Evolutionary conservation across 805 yeast genomes (phyloP), one percentile per base, ranked within the genome.

Genomic region (Starmerella floris): DNA sequence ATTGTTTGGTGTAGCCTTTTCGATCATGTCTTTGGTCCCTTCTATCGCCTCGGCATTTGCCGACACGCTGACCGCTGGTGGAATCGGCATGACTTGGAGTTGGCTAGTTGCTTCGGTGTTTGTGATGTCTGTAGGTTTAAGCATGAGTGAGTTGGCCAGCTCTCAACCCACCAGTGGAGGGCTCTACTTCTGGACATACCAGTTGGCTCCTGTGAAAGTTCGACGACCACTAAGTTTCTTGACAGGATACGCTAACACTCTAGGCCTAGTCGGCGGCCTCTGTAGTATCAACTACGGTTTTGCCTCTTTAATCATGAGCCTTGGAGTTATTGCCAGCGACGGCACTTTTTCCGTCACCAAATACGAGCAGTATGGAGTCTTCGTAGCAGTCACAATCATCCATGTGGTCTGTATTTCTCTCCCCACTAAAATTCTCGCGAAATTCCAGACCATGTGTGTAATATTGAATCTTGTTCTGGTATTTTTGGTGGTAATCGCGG

Each of bases 151-250:
- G 52, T 59, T 77, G 48, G 82, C 79, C 1, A 70, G 78, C 30
- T 72, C 84, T 1, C 70, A 76, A 50, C 87, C 88, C 23, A 79
- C 87, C 1, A 72, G 80, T 19, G 87, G 87, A 42, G 87, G 87
- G 8, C 62, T 79, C 31, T 80, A 77, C 56, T 75, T 72, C 59
- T 76, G 80, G 77, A 73, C 82, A 1, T 74, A 67, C 58, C 69
- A 75, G 55, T 78, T 75, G 55, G 75, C 84, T 22, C 85, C 83
- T 2, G 69, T 65, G 38, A 51, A 53, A 3, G 51, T 65, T 26
- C 67, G 72, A 53, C 69, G 70, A 17, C 74, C 77, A 0, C 57
- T 77, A 26, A 72, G 79, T 34, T 79, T 70, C 53, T 55, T 79
- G 34, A 74, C 79, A 46, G 88, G 85, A 4, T 70, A 76, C 52